Conservation (phyloP, 2,329 filamentous ascomycete genomes). For the Chlorencoelia australis region DNA sequence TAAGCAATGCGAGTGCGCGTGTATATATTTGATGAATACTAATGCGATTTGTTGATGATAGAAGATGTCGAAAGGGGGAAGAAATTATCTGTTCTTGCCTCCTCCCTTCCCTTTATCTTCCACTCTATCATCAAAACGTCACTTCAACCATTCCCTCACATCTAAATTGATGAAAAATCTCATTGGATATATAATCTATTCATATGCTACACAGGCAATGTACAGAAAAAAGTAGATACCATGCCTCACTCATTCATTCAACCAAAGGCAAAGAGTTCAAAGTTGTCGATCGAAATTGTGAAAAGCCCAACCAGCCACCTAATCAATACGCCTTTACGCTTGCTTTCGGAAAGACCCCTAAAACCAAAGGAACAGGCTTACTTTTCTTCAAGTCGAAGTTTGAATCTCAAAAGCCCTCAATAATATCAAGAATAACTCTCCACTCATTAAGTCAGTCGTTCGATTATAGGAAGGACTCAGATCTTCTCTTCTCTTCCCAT, state of each 20-base stretch:
- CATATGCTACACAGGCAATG: conserved; percentile 22
- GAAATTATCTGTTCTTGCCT: no score
- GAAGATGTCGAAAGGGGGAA: no score
- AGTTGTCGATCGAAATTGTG: conserved; percentile 1
- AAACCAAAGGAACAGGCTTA: conserved; percentile 1
- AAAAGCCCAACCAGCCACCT: background rate
- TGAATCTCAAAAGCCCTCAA: conserved; percentile 2
- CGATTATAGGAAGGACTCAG: conserved; percentile 2
- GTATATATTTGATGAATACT: no score
- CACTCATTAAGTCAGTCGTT: background rate
- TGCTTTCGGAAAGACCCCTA: background rate
- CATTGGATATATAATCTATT: conserved; percentile 23
- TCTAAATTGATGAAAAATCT: no score
- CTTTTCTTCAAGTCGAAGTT: conserved; percentile 1
- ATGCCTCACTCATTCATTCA: conserved; percentile 8
- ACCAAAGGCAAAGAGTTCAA: conserved; percentile 10
- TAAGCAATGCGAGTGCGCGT: no score
- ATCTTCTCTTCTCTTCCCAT: conserved; percentile 2
- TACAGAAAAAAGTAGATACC: conserved; percentile 17
- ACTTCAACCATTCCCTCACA: background rate
- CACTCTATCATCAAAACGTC: no score
- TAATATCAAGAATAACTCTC: background rate
- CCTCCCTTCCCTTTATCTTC: no score
- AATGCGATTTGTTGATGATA: no score
- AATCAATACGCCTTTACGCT: conserved; percentile 2